Evolutionary conservation across 192 early-diverging fungal genomes (phyloP).

Genomic region (Linnemannia schmuckeri): DNA sequence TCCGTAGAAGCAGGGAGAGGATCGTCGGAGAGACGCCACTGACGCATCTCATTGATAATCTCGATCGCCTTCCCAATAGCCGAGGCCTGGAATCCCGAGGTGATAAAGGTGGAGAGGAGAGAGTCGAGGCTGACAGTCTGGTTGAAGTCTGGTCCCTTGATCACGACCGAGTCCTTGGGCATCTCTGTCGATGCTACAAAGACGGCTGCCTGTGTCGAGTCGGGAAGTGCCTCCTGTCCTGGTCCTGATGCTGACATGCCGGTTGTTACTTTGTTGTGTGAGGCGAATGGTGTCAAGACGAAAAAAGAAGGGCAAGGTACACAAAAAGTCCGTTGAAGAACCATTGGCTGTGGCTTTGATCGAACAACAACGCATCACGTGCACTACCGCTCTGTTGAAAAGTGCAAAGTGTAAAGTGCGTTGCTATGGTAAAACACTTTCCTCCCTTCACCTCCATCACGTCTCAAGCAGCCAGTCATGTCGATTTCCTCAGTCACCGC

Average conservation of each 20-base stretch:
- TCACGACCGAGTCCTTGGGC: conserved; percentile 72
- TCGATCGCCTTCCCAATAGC: conserved; percentile 89
- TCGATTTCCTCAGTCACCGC: conserved; percentile 12
- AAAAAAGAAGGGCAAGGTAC: background rate
- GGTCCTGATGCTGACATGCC: conserved; percentile 27
- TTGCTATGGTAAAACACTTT: background rate
- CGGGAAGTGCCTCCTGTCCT: conserved; percentile 37
- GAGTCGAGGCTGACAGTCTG: conserved; percentile 80
- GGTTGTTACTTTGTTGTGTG: background rate
- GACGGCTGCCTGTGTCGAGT: conserved; percentile 63
- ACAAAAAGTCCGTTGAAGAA: background rate
- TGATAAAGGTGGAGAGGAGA: conserved; percentile 78
- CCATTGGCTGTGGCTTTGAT: background rate
- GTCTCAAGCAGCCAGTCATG: conserved; percentile 9
- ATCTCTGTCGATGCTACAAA: conserved; percentile 78
- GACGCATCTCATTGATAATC: conserved; percentile 92
- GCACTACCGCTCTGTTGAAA: background rate
- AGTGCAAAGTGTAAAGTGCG: background rate
- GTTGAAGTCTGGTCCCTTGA: conserved; percentile 96
- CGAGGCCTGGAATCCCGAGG: conserved; percentile 96
- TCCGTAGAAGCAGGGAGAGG: conserved; percentile 56
- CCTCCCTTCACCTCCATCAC: background rate
- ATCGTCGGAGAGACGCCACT: conserved; percentile 91
- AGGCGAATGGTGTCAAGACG: background rate
- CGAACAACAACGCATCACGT: conserved; percentile 6